Evolutionary conservation across 2,329 filamentous ascomycete genomes (phyloP).

Genomic region (Endothia cerciana): DNA sequence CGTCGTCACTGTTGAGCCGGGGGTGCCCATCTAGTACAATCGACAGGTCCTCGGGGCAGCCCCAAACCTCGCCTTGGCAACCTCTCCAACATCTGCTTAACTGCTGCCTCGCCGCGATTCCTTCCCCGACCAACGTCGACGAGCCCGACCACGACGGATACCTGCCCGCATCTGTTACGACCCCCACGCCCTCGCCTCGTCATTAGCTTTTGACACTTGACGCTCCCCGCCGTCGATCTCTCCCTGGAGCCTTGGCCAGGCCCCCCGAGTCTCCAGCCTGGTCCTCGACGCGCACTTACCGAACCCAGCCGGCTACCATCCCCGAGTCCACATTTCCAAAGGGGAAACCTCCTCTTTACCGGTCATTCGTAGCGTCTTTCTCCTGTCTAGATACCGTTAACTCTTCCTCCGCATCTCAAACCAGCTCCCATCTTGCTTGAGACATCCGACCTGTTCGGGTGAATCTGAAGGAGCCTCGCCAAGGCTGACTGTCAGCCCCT

Average conservation of each 20-base stretch:
- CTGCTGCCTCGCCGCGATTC: slow-evolving; percentile 2
- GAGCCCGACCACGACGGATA: background rate
- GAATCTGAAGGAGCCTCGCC: slow-evolving; percentile 22
- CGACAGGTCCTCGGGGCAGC: background rate
- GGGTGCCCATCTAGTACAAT: background rate
- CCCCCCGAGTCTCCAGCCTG: background rate
- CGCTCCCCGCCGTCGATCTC: background rate
- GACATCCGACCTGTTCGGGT: background rate
- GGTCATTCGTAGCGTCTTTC: background rate
- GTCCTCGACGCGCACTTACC: slow-evolving; percentile 3
- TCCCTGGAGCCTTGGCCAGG: background rate
- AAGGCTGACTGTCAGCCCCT: slow-evolving; percentile 23
- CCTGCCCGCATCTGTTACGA: background rate
- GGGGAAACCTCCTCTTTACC: background rate
- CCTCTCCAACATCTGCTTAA: background rate
- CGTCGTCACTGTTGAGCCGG: background rate
- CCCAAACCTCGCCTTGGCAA: slow-evolving; percentile 8
- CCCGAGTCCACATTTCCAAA: background rate
- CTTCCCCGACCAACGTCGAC: background rate
- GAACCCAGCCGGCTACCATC: slow-evolving; percentile 5
- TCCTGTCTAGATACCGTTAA: background rate
- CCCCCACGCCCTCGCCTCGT: background rate
- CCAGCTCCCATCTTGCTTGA: background rate
- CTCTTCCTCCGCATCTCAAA: background rate
- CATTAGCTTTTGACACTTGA: background rate